Evolutionary conservation across 148 eudicot genomes (phyloP), one percentile per base, ranked within the genome.

Genomic region (Simmondsia chinensis): DNA sequence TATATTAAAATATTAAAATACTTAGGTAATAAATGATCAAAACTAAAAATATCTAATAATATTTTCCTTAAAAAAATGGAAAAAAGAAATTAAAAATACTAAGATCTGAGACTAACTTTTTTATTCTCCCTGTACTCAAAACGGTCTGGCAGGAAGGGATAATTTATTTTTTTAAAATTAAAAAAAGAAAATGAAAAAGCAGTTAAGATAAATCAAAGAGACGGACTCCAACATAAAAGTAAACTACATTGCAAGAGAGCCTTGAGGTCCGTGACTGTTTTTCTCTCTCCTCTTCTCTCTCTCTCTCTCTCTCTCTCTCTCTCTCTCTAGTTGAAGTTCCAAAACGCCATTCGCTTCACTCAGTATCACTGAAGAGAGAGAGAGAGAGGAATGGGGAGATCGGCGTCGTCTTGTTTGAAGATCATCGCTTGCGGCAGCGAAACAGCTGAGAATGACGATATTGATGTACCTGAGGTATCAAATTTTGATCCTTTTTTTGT

Each of bases 391-490:
- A 63, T 51, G 65, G 66, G 58, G 38, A 49, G 18, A 30, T 50
- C 55, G 7, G 38, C 61, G 20, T 47, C 66, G 10, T 74, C 88
- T 1, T 88, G 96, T 69, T 75, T 88, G 50, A 88, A 80, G 77
- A 68, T 88, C 61, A 77, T 88, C 29, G 50, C 80, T 5, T 88
- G 96, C 34, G 87, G 79, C 36, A 35, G 75, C 42, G 70, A 77
- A 34, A 39, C 88, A 16, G 55, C 66, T 31, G 89, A 64, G 6
- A 54, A 56, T 26, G 88, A 74, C 35, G 80, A 63, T 32, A 59
- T 57, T 34, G 47, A 49, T 46, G 26, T 73, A 32, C 20, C 80
- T 44, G 73, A 83, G 79, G 91, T 85, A 51, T 16, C 17, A 21
- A 8, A 15, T 18, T 3, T 10, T 26, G 4, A n/a, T n/a, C n/a